These are phyloP conservation scores for Candida patagonica DNA, from an alignment of 805 yeast genomes.

Conservation along the genomic window DNA sequence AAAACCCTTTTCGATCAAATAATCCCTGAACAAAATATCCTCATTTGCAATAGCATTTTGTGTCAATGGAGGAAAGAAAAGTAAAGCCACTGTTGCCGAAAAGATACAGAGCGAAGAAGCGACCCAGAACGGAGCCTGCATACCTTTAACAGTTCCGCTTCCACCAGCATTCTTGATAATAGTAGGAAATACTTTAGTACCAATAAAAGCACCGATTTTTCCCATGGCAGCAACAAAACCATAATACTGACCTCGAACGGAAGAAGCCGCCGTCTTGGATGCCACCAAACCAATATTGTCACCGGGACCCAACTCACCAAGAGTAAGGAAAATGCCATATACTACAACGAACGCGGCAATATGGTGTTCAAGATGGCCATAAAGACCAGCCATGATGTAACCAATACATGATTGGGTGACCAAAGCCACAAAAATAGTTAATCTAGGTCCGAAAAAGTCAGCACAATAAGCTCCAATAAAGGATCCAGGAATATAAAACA, in stretches of 20 bases:
- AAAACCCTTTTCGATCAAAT: constrained; percentile 59
- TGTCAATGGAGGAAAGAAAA: constrained; percentile 70
- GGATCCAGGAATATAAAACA: constrained; percentile 86
- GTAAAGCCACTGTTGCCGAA: constrained; percentile 58
- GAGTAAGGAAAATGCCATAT: constrained; percentile 76
- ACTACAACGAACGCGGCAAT: constrained; percentile 76
- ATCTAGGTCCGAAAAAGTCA: constrained; percentile 89
- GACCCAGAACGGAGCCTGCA: constrained; percentile 72
- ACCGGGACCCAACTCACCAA: constrained; percentile 95
- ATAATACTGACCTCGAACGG: constrained; percentile 84
- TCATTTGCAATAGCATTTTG: constrained; percentile 76
- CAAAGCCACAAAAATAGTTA: constrained; percentile 64
- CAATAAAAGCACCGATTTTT: constrained; percentile 87
- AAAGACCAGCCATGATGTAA: constrained; percentile 69
- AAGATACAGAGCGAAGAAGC: constrained; percentile 69
- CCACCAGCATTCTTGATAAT: constrained; percentile 56
- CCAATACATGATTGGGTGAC: constrained; percentile 69
- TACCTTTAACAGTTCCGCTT: constrained; percentile 39
- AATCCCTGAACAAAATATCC: constrained; percentile 61
- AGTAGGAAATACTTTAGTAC: constrained; percentile 80
- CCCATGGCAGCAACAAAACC: constrained; percentile 89
- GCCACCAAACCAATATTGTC: constrained; percentile 84
- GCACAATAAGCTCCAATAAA: constrained; percentile 75
- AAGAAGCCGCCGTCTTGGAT: constrained; percentile 75
- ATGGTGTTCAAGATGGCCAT: constrained; percentile 44